A percentile compares a stretch with the other conserved stretches of the same genome.
Evolutionary conservation across 129 eudicot genomes (phyloP).

Genomic region (Centella asiatica): DNA sequence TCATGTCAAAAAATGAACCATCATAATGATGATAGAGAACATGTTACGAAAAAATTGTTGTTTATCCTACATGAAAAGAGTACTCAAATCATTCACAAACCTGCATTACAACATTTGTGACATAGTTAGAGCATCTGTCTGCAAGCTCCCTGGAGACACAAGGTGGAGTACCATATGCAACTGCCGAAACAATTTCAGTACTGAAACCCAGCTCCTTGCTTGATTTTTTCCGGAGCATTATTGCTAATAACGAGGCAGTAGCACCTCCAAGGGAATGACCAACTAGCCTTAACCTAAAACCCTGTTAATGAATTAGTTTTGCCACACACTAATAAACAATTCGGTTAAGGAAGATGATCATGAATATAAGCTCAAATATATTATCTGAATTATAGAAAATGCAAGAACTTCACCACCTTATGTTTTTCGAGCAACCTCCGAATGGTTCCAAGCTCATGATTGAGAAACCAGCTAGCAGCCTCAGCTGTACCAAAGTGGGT

Average conservation of each 20-base stretch:
- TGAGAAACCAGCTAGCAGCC: slow-evolving; percentile 93
- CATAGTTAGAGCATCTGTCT: slow-evolving; percentile 60
- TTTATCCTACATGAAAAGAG: not conserved
- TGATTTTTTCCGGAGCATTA: slow-evolving; percentile 74
- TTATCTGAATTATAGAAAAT: not conserved
- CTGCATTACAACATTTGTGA: slow-evolving; percentile 91
- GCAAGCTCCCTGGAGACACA: slow-evolving; percentile 85
- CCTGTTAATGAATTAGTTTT: slow-evolving; percentile 72
- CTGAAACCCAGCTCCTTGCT: slow-evolving; percentile 67
- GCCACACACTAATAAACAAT: slow-evolving; percentile 4
- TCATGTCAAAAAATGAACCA: slow-evolving; percentile 3
- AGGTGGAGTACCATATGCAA: slow-evolving; percentile 89
- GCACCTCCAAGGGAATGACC: slow-evolving; percentile 99
- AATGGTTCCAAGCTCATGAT: slow-evolving; percentile 68
- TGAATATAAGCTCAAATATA: not conserved
- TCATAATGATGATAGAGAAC: not conserved
- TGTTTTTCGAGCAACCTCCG: slow-evolving; percentile 70
- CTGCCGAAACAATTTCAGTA: slow-evolving; percentile 72
- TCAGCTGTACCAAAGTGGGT: slow-evolving; percentile 93
- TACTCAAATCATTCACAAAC: slow-evolving; percentile 21
- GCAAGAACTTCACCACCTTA: slow-evolving; percentile 41
- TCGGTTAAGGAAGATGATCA: not conserved
- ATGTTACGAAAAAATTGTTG: not conserved
- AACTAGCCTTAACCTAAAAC: slow-evolving; percentile 90
- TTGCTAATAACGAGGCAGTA: slow-evolving; percentile 81